Evolutionary conservation across 2,329 filamentous ascomycete genomes (phyloP), one percentile per base, ranked within the genome.

Genomic region (Bipolaris sorokiniana): DNA sequence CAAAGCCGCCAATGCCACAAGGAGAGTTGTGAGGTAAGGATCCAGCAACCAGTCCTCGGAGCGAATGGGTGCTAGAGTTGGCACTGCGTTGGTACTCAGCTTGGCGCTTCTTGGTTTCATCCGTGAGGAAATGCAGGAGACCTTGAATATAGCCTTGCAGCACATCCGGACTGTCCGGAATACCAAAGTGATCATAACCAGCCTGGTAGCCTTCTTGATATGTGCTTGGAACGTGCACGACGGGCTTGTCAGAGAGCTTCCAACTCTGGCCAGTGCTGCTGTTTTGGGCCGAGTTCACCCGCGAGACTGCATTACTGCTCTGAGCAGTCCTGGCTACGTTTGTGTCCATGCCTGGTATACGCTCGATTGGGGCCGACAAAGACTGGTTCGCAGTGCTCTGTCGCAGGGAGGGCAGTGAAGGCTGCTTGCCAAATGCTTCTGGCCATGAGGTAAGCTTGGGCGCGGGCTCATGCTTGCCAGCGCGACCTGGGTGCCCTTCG

Each of bases 141-240:
- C 74, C 74, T 50, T 75, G 71, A 7, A 72, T 60, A 51, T 69
- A 75, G 2, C 74, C 74, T 47, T 70, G 66, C 22, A 76, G 48
- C n/a, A 75, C 70, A 22, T 75, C 74, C 1, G 61, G 58, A 34
- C 56, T 67, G 42, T 70, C 67, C 9, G 73, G 69, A 51, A 76
- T 68, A 13, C 71, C 72, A 37, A 71, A 53, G 42, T 75, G 74
- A 37, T 72, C 66, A n/a, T 72, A 70, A 11, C 74, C 74, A 16
- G 73, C 72, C 52, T 76, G 74, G n/a, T 70, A 76, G 1, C 73
- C 74, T 51, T 76, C 73, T 51, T 76, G 74, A 34, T 73, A 76
- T n/a, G 72, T 76, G 9, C 67, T 68, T 15, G 70, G 68, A 11
- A 68, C 58, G 48, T 73, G 65, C 13, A 51, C 48, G 3, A 65